Percentiles rank a stretch among this genome's conserved stretches.
Conservation (phyloP, 2,329 filamentous ascomycete species). For the Aspergillus sp. region DNA sequence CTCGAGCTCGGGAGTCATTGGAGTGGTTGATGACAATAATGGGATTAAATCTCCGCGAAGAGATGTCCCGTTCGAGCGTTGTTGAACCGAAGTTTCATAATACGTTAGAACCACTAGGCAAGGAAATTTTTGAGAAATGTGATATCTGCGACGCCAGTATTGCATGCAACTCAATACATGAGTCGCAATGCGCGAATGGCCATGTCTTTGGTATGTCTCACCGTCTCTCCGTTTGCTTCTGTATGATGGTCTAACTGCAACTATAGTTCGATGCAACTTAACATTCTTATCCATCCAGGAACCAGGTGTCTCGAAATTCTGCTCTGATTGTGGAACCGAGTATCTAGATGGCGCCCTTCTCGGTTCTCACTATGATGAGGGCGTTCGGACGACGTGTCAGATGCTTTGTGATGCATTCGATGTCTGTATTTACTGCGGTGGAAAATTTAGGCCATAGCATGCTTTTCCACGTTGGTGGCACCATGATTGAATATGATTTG, state of each 20-base stretch:
- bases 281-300: constrained; percentile 51
- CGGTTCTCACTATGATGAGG: constrained; percentile 7
- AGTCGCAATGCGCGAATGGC: constrained; percentile 44
- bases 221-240: background rate
- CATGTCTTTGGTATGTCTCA: constrained; percentile 43
- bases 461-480: too few relatives aligned
- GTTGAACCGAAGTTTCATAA: constrained; percentile 20
- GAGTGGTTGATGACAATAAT: constrained; percentile 20
- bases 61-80: constrained; percentile 15
- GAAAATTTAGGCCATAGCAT: constrained; percentile 24
- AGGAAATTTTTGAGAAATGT: constrained; percentile 42
- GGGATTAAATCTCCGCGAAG: constrained; percentile 25
- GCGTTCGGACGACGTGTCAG: constrained; percentile 15
- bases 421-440: constrained; percentile 29
- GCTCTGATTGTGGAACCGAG: constrained; percentile 46
- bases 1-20: constrained; percentile 19
- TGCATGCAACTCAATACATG: constrained; percentile 40
- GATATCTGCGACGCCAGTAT: constrained; percentile 46
- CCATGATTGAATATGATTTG: too few relatives aligned
- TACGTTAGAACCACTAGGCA: constrained; percentile 15
- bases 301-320: constrained; percentile 48
- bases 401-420: constrained; percentile 27
- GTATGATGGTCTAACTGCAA: background rate
- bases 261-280: constrained; percentile 45
- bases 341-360: constrained; percentile 42